phyloP scores from a whole-genome alignment of 202 grass and related monocot species.

The Zoysia matrella region DNA sequence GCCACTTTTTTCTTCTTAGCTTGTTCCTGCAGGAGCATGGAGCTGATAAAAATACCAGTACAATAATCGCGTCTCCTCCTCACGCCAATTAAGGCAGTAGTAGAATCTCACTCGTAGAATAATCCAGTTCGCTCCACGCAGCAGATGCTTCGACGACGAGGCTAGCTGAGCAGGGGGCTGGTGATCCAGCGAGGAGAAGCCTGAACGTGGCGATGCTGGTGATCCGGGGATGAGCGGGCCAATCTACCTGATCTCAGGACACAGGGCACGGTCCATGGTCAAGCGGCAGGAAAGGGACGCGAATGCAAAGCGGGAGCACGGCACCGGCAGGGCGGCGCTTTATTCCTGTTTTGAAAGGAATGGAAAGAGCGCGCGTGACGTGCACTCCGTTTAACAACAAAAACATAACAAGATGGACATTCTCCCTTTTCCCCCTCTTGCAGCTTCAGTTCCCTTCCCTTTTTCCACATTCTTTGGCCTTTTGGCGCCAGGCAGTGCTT shows the following conservation, averaged over 20 bases:
- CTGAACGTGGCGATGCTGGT: slow-evolving; percentile 34
- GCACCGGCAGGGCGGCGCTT: slow-evolving; percentile 14
- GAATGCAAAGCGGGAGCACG: background rate
- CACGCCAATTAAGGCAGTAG: background rate
- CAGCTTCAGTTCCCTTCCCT: background rate
- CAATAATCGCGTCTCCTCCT: background rate
- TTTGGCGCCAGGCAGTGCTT: slow-evolving; percentile 13
- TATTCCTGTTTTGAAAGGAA: slow-evolving; percentile 1
- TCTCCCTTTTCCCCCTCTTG: background rate
- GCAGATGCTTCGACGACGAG: slow-evolving; percentile 25
- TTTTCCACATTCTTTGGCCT: slow-evolving; percentile 46
- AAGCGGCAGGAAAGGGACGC: background rate
- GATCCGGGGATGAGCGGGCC: slow-evolving; percentile 16
- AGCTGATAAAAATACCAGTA: background rate
- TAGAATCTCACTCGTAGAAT: background rate
- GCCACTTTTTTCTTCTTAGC: too few relatives aligned
- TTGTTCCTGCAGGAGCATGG: background rate
- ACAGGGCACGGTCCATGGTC: background rate
- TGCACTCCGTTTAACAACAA: slow-evolving; percentile 53
- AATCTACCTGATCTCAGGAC: slow-evolving; percentile 14
- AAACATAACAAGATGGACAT: slow-evolving; percentile 28
- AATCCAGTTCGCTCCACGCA: background rate
- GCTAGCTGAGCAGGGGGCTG: background rate
- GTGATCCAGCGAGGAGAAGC: background rate
- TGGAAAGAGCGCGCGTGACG: slow-evolving; percentile 31